Percentiles rank a stretch among this genome's conserved stretches.
These are phyloP conservation scores for Vanrija sp. DNA, from an alignment of 1,284 basidiomycete genomes.

Conservation along the genomic window DNA sequence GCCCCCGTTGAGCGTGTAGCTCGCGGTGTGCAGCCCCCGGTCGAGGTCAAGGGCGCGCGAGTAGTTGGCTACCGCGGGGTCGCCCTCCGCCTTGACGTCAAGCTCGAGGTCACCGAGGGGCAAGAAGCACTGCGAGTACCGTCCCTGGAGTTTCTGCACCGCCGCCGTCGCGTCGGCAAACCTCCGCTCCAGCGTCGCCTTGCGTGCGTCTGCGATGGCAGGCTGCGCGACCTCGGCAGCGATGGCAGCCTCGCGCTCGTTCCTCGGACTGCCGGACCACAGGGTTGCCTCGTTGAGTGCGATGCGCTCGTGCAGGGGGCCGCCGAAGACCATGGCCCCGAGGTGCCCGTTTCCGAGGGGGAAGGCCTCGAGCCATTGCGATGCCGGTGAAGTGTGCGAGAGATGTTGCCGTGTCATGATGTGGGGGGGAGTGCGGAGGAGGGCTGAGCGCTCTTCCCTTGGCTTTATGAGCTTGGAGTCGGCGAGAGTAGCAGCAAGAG, in stretches of 20 bases:
- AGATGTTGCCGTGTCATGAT: constrained; percentile 1
- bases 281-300: constrained; percentile 15
- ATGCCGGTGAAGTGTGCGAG: background rate
- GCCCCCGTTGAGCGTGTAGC: background rate
- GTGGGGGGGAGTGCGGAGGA: too few species aligned
- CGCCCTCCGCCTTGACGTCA: too few species aligned
- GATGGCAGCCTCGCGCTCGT: too few species aligned
- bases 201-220: too few species aligned
- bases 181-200: too few species aligned
- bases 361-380: constrained; percentile 6
- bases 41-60: background rate
- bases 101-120: background rate
- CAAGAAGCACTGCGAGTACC: too few species aligned
- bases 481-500: too few species aligned
- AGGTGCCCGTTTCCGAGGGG: constrained; percentile 14
- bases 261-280: background rate
- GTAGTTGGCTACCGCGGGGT: background rate
- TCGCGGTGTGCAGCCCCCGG: background rate
- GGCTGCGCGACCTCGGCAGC: too few species aligned
- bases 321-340: constrained; percentile 12
- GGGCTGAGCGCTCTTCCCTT: too few species aligned
- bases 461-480: too few species aligned
- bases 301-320: constrained; percentile 2
- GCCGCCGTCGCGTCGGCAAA: too few species aligned
- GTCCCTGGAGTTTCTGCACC: too few species aligned